phyloP scores from a whole-genome alignment of 2,329 filamentous ascomycete species.

The Cadophora malorum region DNA sequence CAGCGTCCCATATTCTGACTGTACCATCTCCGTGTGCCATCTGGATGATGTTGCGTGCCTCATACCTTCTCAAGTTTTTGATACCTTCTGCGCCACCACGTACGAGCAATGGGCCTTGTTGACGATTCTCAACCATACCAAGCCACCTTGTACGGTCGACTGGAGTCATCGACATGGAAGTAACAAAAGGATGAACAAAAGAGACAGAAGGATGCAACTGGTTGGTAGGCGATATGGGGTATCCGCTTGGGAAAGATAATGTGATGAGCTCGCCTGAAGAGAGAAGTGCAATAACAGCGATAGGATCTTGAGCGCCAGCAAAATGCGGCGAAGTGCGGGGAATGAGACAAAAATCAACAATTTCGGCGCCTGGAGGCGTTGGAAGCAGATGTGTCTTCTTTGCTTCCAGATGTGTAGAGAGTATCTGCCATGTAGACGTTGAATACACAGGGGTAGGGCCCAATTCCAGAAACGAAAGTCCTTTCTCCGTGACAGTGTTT shows the following conservation, averaged over 20 bases:
- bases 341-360: slow-evolving; percentile 82
- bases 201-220: slow-evolving; percentile 87
- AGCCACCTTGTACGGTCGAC: slow-evolving; percentile 86
- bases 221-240: slow-evolving; percentile 90
- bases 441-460: slow-evolving; percentile 89
- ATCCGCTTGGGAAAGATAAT: slow-evolving; percentile 89
- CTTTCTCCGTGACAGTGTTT: slow-evolving; percentile 71
- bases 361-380: slow-evolving; percentile 77
- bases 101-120: slow-evolving; percentile 78
- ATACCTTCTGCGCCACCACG: slow-evolving; percentile 78
- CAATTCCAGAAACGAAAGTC: slow-evolving; percentile 87
- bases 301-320: slow-evolving; percentile 85
- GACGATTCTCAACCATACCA: slow-evolving; percentile 83
- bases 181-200: slow-evolving; percentile 89
- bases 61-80: slow-evolving; percentile 76
- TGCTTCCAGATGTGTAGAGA: slow-evolving; percentile 80
- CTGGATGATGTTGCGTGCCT: slow-evolving; percentile 83
- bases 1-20: slow-evolving; percentile 90
- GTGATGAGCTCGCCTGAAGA: slow-evolving; percentile 89
- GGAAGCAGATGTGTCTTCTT: slow-evolving; percentile 75
- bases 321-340: slow-evolving; percentile 86
- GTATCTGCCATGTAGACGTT: slow-evolving; percentile 86
- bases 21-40: slow-evolving; percentile 91
- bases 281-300: slow-evolving; percentile 80
- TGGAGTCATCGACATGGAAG: slow-evolving; percentile 71